Conservation (phyloP, 2,329 filamentous ascomycete species). For the Fusarium euwallaceae region DNA sequence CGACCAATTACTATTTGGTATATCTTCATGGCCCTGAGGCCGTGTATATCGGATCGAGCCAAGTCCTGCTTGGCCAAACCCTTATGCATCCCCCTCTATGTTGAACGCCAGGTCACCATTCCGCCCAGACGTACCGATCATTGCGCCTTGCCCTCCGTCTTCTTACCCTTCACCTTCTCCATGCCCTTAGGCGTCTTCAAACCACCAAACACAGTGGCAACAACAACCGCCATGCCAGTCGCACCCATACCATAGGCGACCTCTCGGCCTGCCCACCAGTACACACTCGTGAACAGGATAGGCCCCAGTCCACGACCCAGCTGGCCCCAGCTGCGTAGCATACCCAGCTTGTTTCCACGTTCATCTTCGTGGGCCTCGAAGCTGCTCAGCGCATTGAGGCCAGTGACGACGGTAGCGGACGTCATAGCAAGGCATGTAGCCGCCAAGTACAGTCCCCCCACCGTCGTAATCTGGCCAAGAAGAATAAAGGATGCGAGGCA, state of each 20-base stretch:
- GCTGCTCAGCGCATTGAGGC: conserved; percentile 90
- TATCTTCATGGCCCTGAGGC: neutral
- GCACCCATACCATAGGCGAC: conserved; percentile 87
- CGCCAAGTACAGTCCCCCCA: conserved; percentile 81
- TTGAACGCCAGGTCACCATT: neutral
- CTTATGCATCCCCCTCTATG: conserved; percentile 9
- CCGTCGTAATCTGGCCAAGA: conserved; percentile 76
- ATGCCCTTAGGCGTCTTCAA: conserved; percentile 72
- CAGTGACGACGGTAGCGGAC: conserved; percentile 94
- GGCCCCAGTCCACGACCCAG: conserved; percentile 89
- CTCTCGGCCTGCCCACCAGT: conserved; percentile 97
- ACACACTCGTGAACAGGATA: conserved; percentile 90
- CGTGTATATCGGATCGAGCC: conserved; percentile 3
- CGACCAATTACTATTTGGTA: neutral
- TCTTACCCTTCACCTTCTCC: conserved; percentile 33
- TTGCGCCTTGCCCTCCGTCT: conserved; percentile 32
- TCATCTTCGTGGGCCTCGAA: conserved; percentile 87
- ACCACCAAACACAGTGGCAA: conserved; percentile 76
- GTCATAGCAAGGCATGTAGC: conserved; percentile 89
- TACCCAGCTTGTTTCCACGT: conserved; percentile 87
- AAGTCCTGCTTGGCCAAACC: conserved; percentile 35
- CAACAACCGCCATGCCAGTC: conserved; percentile 82
- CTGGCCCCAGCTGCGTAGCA: conserved; percentile 86
- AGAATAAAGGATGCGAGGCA: conserved; percentile 86
- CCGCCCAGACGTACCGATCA: conserved; percentile 10